Base-by-base conservation (phyloP, 495 filamentous ascomycete species). In the Daldinia caldariorum region DNA sequence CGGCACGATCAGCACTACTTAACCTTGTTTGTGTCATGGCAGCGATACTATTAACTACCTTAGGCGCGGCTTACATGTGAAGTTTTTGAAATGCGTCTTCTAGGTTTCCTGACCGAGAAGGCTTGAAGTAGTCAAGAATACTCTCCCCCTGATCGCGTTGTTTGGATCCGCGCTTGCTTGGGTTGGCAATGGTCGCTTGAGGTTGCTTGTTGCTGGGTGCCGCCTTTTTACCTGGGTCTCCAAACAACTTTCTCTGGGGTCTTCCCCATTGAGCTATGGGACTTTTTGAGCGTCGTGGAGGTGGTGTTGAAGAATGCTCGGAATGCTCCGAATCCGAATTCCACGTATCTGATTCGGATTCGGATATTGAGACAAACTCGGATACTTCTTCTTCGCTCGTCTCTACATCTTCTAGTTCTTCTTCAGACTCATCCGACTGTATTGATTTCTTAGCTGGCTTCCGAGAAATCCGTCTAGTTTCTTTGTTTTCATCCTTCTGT, bases 31-130 rank as follows among this genome's bases (percentile, higher is more conserved):
- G 13, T 13, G 16, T n/a, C 45, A 60, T 61, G 6, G n/a, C 8
- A 51, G 14, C 35, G 29, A 37, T 22, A 9, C 14, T 10, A 1
- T 7, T 14, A 20, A 32, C 10, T 41, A 41, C 31, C 9, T 56
- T 61, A 12, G 16, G 22, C 18, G 13, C 29, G 20, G 39, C 67
- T 68, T 67, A 77, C 75, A 77, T 74, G 49, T 71, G 69, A 62
- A 77, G 71, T 57, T 76, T 74, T 13, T 74, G 55, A 51, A 77
- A 77, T 45, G 54, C 53, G 47, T 77, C 73, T 55, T 77, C 73
- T 8, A 77, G 43, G 16, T 66, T 65, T 34, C 26, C 63, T 35
- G 67, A 47, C 10, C 63, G 65, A 22, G 67, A 61, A 20, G 62
- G 35, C 16, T 69, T 72, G 14, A 53, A 49, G 8, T 66, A 47